phyloP scores from a whole-genome alignment of 2,329 filamentous ascomycete genomes.

The Paecilomyces variotii region DNA sequence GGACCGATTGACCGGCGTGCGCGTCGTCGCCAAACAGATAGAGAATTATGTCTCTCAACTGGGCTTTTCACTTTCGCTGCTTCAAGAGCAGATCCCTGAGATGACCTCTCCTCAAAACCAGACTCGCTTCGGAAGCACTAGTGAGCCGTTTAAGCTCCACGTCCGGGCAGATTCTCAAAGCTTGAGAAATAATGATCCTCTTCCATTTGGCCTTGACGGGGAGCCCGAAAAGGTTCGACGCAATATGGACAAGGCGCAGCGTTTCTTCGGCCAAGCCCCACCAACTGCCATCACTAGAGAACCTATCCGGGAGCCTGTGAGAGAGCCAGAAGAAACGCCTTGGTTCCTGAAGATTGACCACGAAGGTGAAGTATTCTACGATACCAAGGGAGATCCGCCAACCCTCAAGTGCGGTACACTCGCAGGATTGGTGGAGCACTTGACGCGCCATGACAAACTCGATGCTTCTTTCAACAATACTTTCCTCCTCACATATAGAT shows the following conservation, averaged over 20 bases:
- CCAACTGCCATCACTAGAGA: constrained; percentile 32
- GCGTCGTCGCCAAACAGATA: constrained; percentile 66
- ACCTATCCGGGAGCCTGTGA: constrained; percentile 33
- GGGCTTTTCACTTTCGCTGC: constrained; percentile 75
- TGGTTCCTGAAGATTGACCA: constrained; percentile 80
- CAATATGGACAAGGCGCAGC: constrained; percentile 40
- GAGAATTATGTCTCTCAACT: constrained; percentile 83
- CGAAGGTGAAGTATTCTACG: constrained; percentile 83
- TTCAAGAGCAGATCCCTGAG: constrained; percentile 69
- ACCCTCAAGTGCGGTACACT: constrained; percentile 84
- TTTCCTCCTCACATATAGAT: constrained; percentile 92
- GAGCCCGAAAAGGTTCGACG: constrained; percentile 32
- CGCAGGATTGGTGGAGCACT: constrained; percentile 81
- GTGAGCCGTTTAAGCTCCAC: constrained; percentile 15
- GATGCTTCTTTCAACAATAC: constrained; percentile 96
- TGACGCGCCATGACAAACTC: constrained; percentile 90
- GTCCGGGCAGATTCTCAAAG: constrained; percentile 28
- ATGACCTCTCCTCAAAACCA: constrained; percentile 42
- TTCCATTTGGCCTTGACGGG: constrained; percentile 31
- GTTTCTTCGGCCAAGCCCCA: constrained; percentile 41
- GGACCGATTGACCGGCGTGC: constrained; percentile 72
- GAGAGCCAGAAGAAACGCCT: constrained; percentile 65
- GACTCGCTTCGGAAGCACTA: constrained; percentile 22
- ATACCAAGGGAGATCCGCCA: constrained; percentile 67
- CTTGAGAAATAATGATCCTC: constrained; percentile 27